These are phyloP conservation scores for Coffea humblotiana DNA, from an alignment of 305 asterid genomes.

Conservation along the genomic window DNA sequence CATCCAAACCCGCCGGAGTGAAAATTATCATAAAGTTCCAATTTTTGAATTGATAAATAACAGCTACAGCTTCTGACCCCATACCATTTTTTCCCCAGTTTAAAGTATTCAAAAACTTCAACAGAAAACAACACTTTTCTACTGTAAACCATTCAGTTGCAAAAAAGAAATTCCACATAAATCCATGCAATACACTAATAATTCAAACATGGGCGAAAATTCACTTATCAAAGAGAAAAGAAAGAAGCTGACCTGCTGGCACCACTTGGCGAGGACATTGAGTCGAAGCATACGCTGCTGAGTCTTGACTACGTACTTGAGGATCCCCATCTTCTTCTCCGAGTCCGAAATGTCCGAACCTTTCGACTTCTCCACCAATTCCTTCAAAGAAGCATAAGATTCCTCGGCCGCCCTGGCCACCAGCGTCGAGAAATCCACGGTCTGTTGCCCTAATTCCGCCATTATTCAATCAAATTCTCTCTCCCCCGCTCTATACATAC, in stretches of 20 bases:
- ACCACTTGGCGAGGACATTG: slow-evolving; percentile 98
- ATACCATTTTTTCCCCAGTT: background rate
- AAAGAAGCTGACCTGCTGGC: slow-evolving; percentile 67
- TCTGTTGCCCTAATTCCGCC: slow-evolving; percentile 83
- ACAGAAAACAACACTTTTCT: background rate
- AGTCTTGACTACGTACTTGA: slow-evolving; percentile 85
- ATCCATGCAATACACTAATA: no score
- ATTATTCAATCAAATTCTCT: slow-evolving; percentile 28
- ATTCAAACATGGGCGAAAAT: background rate
- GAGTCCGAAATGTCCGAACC: slow-evolving; percentile 67
- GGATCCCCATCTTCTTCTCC: slow-evolving; percentile 87
- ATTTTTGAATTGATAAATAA: background rate
- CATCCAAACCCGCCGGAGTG: background rate
- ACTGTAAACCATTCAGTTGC: background rate
- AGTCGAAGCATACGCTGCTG: slow-evolving; percentile 98
- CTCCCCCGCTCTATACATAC: background rate
- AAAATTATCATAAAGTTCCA: background rate
- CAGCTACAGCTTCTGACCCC: background rate
- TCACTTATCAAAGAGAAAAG: background rate
- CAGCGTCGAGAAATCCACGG: slow-evolving; percentile 82
- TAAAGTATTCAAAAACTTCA: background rate
- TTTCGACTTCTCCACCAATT: slow-evolving; percentile 84
- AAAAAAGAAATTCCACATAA: background rate
- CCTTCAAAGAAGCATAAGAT: slow-evolving; percentile 65
- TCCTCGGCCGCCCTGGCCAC: slow-evolving; percentile 84